Conservation (phyloP, 129 eudicot genomes). For the Pittosporum tobira region DNA sequence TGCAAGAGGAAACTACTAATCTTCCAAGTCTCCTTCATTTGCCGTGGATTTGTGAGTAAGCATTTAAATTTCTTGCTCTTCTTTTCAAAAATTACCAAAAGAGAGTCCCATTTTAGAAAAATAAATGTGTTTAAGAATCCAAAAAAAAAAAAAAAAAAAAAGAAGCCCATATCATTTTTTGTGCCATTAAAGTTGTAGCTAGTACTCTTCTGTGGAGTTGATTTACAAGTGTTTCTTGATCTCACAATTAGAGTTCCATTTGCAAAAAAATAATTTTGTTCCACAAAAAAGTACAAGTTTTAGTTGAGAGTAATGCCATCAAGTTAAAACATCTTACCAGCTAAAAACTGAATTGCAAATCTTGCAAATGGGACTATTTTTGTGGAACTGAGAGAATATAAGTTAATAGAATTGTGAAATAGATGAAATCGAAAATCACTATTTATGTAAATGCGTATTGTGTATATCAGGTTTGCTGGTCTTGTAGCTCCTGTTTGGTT, state of each 20-base stretch:
- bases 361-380: too few relatives aligned
- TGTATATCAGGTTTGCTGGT: constrained; percentile 25
- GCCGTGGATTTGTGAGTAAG: constrained; percentile 8
- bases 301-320: too few relatives aligned
- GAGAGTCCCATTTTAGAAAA: too few relatives aligned
- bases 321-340: too few relatives aligned
- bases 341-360: too few relatives aligned
- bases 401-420: not conserved
- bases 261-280: too few relatives aligned
- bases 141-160: not conserved
- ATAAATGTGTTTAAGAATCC: too few relatives aligned
- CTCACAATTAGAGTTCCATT: too few relatives aligned
- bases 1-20: constrained; percentile 1
- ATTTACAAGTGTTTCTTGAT: not conserved
- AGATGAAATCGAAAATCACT: not conserved
- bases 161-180: not conserved
- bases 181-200: not conserved
- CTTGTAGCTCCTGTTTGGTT: constrained; percentile 7
- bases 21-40: not conserved
- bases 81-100: too few relatives aligned
- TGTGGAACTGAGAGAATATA: too few relatives aligned
- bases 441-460: not conserved
- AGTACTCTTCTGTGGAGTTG: not conserved
- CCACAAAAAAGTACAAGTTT: too few relatives aligned
- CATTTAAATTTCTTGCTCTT: not conserved